A percentile compares a stretch with the other conserved stretches of the same genome.
Evolutionary conservation across 768 basidiomycete species (phyloP).

Genomic region (Rossbeevera mucosa): DNA sequence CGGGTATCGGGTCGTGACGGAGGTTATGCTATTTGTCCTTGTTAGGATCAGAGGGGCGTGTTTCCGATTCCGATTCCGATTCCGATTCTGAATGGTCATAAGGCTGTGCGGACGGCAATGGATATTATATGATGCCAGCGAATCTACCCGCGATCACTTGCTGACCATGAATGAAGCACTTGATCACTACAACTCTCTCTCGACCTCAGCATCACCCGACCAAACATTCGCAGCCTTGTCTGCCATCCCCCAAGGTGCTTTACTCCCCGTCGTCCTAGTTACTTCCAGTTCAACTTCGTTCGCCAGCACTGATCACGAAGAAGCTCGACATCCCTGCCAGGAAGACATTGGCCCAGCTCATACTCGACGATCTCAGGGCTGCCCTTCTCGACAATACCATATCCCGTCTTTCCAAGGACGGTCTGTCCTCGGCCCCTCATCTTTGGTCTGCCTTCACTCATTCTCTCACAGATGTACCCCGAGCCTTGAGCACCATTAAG

Average conservation of each 20-base stretch:
- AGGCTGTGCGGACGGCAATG: slow-evolving; percentile 15
- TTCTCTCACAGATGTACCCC: slow-evolving; percentile 51
- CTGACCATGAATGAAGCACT: slow-evolving; percentile 14
- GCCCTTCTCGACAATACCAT: slow-evolving; percentile 34
- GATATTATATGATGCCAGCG: neutral
- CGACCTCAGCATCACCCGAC: slow-evolving; percentile 3
- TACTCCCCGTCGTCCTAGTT: slow-evolving; percentile 4
- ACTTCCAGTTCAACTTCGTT: slow-evolving; percentile 8
- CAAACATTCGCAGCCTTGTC: slow-evolving; percentile 8
- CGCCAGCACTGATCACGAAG: slow-evolving; percentile 13
- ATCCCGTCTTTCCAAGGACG: slow-evolving; percentile 50
- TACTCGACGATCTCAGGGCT: slow-evolving; percentile 57
- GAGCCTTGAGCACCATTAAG: slow-evolving; percentile 69
- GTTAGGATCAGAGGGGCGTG: slow-evolving; percentile 16
- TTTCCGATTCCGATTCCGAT: slow-evolving; percentile 9
- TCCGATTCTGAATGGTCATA: slow-evolving; percentile 1
- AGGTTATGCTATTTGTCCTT: slow-evolving; percentile 13
- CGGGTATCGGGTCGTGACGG: neutral
- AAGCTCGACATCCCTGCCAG: slow-evolving; percentile 41
- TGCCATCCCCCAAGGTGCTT: slow-evolving; percentile 15
- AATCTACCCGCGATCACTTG: neutral
- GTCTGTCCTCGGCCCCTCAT: slow-evolving; percentile 33
- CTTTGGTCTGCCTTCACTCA: neutral
- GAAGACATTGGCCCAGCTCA: slow-evolving; percentile 48
- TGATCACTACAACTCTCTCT: slow-evolving; percentile 18